phyloP scores from a whole-genome alignment of 2,329 filamentous ascomycete species.

The Monosporascus ibericus region DNA sequence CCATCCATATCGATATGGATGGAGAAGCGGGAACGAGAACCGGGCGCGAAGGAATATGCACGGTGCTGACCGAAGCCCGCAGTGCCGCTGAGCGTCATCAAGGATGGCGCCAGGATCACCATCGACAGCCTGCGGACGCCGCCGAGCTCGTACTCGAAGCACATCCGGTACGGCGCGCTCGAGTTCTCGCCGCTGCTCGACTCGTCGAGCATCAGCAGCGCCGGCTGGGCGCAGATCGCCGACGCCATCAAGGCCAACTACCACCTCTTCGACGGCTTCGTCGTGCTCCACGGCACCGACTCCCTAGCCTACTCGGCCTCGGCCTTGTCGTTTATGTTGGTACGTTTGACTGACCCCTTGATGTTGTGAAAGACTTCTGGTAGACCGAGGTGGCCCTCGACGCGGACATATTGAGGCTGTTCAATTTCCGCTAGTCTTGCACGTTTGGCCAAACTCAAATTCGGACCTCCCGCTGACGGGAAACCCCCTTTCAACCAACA shows the following conservation, averaged over 20 bases:
- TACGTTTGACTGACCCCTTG: conserved; percentile 21
- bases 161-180: conserved; percentile 75
- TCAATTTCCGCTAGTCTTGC: neutral
- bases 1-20: too few relatives aligned
- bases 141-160: conserved; percentile 69
- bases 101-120: conserved; percentile 39
- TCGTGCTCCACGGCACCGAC: conserved; percentile 86
- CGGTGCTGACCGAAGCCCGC: conserved; percentile 2
- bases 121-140: conserved; percentile 74
- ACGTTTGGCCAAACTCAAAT: neutral
- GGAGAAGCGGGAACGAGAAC: neutral
- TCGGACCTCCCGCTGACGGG: neutral
- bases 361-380: too few relatives aligned
- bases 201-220: conserved; percentile 81
- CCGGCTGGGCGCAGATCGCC: conserved; percentile 82
- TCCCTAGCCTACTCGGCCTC: conserved; percentile 85
- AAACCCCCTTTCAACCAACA: neutral
- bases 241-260: conserved; percentile 78
- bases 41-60: neutral
- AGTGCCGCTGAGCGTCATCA: conserved; percentile 46
- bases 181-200: conserved; percentile 83
- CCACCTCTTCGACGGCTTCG: conserved; percentile 81
- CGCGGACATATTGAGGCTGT: neutral
- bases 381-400: neutral
- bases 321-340: conserved; percentile 87